Base-by-base conservation (phyloP, 192 early-diverging fungal genomes). In the Backusella macrospora region DNA sequence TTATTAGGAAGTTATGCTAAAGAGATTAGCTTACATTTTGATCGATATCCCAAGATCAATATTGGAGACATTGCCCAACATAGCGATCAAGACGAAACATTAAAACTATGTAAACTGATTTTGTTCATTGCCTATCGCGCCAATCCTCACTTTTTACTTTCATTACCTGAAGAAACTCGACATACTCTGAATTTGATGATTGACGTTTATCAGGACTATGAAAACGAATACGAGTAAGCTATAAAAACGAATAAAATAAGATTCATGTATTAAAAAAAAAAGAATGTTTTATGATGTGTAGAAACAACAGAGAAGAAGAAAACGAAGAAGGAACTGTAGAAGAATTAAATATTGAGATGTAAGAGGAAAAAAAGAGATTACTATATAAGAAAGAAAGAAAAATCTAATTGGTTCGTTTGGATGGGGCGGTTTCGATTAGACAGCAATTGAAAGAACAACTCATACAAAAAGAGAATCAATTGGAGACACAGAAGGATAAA, bases 281-380 rank as follows among this genome's bases (percentile, higher is more conserved):
- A 34, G 29, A 34, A 34, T 34, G 29, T 34, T 34, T 34, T 34
- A 34, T 34, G 29, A 34, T 34, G 2, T 34, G 2, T 34, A 34
- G 29, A 34, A 34, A 34, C 29, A 34, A 59, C n/a, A 49, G 52
- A 59, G 52, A 9, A 9, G 52, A 9, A 9, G 21, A 59, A 2
- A 59, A 59, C 26, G 52, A 59, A 26, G 52, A 59, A 59, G 52
- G 52, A 59, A 59, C 52, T 26, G 9, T 13, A 1, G 21, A 59
- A 59, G 52, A 59, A 59, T 26, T 59, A n/a, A 59, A 59, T 23
- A 18, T 59, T 23, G 9, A 59, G 26, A 59, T 59, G 52, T 59
- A 59, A 59, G 21, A 59, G 21, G 12, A 26, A 12, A 9, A 59
- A 34, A 34, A 34, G 29, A 34, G 29, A 1, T 26, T 23, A 59